Base-by-base conservation (phyloP, 2,329 filamentous ascomycete species). In the Epichloe sibirici region DNA sequence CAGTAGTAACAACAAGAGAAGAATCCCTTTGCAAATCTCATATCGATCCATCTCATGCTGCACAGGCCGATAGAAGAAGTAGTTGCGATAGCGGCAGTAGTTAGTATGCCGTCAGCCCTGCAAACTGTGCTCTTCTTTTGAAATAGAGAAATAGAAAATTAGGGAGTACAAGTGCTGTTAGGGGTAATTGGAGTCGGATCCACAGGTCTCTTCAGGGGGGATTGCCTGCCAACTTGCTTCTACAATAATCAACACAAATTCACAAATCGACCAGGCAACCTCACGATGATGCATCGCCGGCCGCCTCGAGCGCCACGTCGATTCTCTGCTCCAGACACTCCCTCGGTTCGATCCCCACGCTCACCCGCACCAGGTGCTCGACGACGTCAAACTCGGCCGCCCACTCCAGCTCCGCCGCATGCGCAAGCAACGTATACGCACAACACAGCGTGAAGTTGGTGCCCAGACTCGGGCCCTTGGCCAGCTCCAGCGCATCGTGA, bases 401-500 rank as follows among this genome's bases (percentile, higher is more conserved):
- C 55, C 66, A 65, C 3, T 69, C 65, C 21, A 66, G 60, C 53
- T 70, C 66, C 12, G 64, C 64, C 3, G 64, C 65, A 55, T 70
- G 73, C 1, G 69, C 62, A 21, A 69, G 60, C 17, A 68, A 59
- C 38, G 69, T 71, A 57, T 75, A 77, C 2, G 64, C 57, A 45
- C 62, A 65, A 8, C 65, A 67, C 1, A 79, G 60, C 2, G 74
- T 78, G 47, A 70, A 63, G 55, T 74, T 74, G 2, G 74, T 75
- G 1, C 76, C 77, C 1, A 79, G 62, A 56, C 76, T 74, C 0
- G 75, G 75, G 0, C 75, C 75, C 25, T 73, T 69, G 57, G 74
- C 71, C 40, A 78, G 64, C 38, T 71, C 62, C 1, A 78, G 53
- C 25, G 65, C 65, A 52, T 79, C 71, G 56, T 75, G 76, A 51